Base-by-base conservation (phyloP, 1,284 basidiomycete genomes). In the Ceratobasidium sp. region DNA sequence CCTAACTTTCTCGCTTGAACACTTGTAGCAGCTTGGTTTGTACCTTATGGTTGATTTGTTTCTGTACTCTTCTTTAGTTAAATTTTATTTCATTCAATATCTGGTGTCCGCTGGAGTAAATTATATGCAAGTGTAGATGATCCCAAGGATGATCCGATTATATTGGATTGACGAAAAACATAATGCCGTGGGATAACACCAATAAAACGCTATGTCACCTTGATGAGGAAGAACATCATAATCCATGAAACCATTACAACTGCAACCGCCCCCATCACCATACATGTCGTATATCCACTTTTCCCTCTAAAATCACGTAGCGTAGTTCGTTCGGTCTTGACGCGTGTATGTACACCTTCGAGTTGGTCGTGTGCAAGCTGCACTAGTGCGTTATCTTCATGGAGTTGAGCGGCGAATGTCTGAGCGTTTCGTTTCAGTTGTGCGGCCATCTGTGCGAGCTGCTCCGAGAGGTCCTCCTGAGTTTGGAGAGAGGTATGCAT, bases 381-480 rank as follows among this genome's bases (percentile, higher is more conserved):
- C 23, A 95, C 83, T 10, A 93, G 86, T 0, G 86, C 86, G 82
- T 91, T 89, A 82, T 95, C 94, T 78, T 89, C 90, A 59, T 85
- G 89, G 0, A 95, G 86, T 16, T 90, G 86, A 2, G 87, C 86
- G 3, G 91, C 88, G 82, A 95, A 94, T 80, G 94, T 89, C 0
- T 90, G 82, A 0, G 92, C 90, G 80, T 95, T 95, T 33, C 88
- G 87, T 81, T 91, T 91, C 64, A 95, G 88, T 83, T 95, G 94
- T 1, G 89, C 85, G 1, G 93, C 92, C 94, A 95, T 95, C 57
- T 89, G 85, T 0, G 91, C 91, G 23, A 95, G 89, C 82, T 95
- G 93, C 4, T 88, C 87, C 0, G 92, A 89, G 59, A 95, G 88
- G 55, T 93, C 90, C 79, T 94, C 90, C 38, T 95, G 94, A 1